These are phyloP conservation scores for Botrytis deweyae DNA, from an alignment of 2,329 filamentous ascomycete genomes.

Conservation along the genomic window DNA sequence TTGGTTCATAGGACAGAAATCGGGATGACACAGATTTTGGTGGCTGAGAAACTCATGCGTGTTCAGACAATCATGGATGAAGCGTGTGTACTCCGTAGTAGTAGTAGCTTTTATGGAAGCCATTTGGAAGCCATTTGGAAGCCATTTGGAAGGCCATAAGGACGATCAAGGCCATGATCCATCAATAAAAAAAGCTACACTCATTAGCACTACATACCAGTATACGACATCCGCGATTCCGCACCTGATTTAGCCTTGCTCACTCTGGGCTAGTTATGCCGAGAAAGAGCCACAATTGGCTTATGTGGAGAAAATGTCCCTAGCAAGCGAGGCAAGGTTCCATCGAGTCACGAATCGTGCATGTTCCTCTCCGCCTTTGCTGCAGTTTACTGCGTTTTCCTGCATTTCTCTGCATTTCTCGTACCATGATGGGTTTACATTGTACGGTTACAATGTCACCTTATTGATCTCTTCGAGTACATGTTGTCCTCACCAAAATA, in stretches of 20 bases:
- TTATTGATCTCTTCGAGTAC: not conserved
- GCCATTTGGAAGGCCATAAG: not conserved
- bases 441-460: not conserved
- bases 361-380: not conserved
- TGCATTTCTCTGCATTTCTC: slow-evolving; percentile 1
- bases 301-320: slow-evolving; percentile 13
- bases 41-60: slow-evolving; percentile 5
- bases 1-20: not conserved
- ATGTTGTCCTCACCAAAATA: not conserved
- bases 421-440: slow-evolving; percentile 12
- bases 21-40: not conserved
- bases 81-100: not conserved
- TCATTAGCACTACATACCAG: not conserved
- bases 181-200: not conserved
- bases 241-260: not conserved
- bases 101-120: slow-evolving; percentile 10
- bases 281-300: slow-evolving; percentile 7
- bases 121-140: slow-evolving; percentile 15
- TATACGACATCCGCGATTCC: not conserved
- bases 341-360: slow-evolving; percentile 6
- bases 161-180: not conserved
- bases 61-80: not conserved
- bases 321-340: not conserved
- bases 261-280: not conserved
- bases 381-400: not conserved